Conservation (phyloP, 2,329 filamentous ascomycete species). For the Xylaria sp. region DNA sequence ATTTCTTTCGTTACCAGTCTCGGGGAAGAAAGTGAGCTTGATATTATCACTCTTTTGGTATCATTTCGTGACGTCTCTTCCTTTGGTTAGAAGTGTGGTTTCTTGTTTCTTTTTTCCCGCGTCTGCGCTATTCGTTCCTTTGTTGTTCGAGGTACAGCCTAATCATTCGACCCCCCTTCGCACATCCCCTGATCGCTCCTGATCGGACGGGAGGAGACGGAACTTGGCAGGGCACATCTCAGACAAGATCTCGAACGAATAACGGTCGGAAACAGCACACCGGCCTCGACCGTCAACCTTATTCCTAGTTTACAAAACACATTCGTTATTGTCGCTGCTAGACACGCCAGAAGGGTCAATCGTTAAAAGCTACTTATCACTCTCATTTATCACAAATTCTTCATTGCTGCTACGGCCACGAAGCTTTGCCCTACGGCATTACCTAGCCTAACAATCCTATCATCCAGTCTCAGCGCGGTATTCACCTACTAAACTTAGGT, state of each 20-base stretch:
- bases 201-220: constrained; percentile 38
- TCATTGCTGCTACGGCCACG: background rate
- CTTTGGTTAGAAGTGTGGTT: background rate
- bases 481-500: background rate
- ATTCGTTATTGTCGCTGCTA: constrained; percentile 32
- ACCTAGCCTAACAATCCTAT: constrained; percentile 8
- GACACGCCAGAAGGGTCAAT: constrained; percentile 21
- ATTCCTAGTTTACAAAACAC: constrained; percentile 19
- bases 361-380: constrained; percentile 9
- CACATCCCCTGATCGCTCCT: constrained; percentile 33
- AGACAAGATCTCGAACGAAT: constrained; percentile 31
- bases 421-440: background rate
- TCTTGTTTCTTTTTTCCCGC: constrained; percentile 32
- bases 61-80: constrained; percentile 20
- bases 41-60: constrained; percentile 31
- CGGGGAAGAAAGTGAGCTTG: constrained; percentile 14
- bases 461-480: background rate
- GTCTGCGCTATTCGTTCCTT: too few relatives aligned
- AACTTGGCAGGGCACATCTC: constrained; percentile 36
- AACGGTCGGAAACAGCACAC: constrained; percentile 28
- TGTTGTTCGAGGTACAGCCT: constrained; percentile 25
- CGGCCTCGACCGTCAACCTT: constrained; percentile 27
- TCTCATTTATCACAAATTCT: constrained; percentile 4
- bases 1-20: constrained; percentile 8
- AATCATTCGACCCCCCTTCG: constrained; percentile 32